Percentiles rank a stretch among this genome's conserved stretches.
These are phyloP conservation scores for Epichloe bromicola DNA, from an alignment of 2,329 filamentous ascomycete species.

Conservation along the genomic window DNA sequence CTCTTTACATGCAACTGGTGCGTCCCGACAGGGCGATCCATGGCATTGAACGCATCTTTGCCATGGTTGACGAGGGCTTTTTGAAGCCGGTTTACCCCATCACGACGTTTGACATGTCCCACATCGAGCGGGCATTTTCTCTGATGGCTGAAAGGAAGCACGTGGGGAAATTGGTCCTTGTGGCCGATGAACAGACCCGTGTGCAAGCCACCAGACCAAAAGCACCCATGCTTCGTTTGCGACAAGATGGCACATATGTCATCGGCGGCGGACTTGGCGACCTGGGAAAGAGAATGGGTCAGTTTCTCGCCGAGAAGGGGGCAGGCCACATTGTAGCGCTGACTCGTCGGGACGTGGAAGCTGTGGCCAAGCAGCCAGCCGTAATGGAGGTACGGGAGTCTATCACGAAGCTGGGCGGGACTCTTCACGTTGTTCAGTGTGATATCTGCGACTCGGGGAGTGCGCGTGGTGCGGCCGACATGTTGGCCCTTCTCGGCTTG, in stretches of 20 bases:
- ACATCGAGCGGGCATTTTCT: constrained; percentile 11
- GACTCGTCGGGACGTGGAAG: constrained; percentile 26
- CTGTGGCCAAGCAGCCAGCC: constrained; percentile 21
- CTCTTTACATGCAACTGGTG: constrained; percentile 26
- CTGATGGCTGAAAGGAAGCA: not conserved
- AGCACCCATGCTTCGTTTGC: constrained; percentile 31
- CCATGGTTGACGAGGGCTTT: constrained; percentile 19
- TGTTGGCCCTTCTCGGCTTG: constrained; percentile 10
- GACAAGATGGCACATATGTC: constrained; percentile 30
- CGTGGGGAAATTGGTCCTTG: not conserved
- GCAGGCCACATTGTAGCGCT: constrained; percentile 34
- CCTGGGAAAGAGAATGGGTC: constrained; percentile 31
- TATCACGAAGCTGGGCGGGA: not conserved
- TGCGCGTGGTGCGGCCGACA: constrained; percentile 8
- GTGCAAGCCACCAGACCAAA: constrained; percentile 19
- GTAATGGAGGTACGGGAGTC: constrained; percentile 24
- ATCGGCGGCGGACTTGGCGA: constrained; percentile 17
- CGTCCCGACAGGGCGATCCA: constrained; percentile 25
- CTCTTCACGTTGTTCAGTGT: constrained; percentile 17
- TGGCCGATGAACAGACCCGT: not conserved
- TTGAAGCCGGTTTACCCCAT: constrained; percentile 12
- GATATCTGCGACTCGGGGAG: constrained; percentile 29
- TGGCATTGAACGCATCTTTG: constrained; percentile 18
- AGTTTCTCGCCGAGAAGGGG: constrained; percentile 34
- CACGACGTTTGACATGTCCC: not conserved